Base-by-base conservation (phyloP, 2,329 filamentous ascomycete species). In the Neopestalotiopsis rosae region DNA sequence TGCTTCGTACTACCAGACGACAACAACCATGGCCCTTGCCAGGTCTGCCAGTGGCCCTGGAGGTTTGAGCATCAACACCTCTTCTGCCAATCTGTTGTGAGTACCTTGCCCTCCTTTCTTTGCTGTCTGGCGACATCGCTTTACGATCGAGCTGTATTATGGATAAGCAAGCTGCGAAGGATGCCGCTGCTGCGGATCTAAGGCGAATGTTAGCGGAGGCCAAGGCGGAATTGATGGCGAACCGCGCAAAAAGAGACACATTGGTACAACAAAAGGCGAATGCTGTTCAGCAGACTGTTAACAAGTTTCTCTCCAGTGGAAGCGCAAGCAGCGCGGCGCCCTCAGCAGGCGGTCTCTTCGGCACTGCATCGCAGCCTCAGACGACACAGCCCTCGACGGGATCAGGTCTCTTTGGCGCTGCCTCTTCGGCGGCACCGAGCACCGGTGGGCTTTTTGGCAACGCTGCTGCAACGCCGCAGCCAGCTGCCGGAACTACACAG, bases 31-130 rank as follows among this genome's bases (percentile, higher is more conserved):
- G 85, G 84, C 85, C 77, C 79, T 87, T 76, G 84, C 83, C 69
- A 84, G 88, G 78, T 90, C 88, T 74, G 85, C 86, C 69, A 89
- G 88, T 78, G 88, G 86, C 75, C 88, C 88, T 70, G 86, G 83
- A 72, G 88, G 87, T 76, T 83, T 91, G 72, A 89, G 86, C 76
- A 90, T 91, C 80, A 91, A 91, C 80, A 90, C 88, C 20, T 86
- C 84, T 72, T 83, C 87, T 69, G 89, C 89, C 71, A 90, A 90
- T 61, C 79, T 84, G 70, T 86, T 86, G 86, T 88, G 74, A 78
- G 85, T 82, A 45, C 4, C 42, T 63, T 42, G 52, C 73, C 61
- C 68, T 71, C 57, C 30, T 65, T 62, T 71, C 32, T n/a, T 40
- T 61, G 67, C 34, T 61, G 30, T 67, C 42, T 61, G 45, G 34